Base-by-base conservation (phyloP, 1,139 yeast species). In the Yamadazyma sp. region DNA sequence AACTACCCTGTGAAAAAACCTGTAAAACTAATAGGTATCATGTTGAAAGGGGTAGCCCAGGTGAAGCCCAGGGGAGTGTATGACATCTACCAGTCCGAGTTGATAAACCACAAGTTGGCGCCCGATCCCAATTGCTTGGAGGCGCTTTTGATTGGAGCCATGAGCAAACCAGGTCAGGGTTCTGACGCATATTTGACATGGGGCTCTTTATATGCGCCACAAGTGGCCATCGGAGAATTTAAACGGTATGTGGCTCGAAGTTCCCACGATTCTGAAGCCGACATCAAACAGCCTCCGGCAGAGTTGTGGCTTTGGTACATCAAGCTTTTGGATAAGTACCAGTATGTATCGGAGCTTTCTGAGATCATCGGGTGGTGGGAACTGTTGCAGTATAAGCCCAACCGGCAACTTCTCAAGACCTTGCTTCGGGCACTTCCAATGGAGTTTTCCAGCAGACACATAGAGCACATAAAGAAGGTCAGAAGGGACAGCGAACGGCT, bases 341-440 rank as follows among this genome's bases (percentile, higher is more conserved):
- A 66, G 11, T 79, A 79, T 48, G 54, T 64, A 2, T 64, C 70
- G 3, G 83, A 81, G 51, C 54, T 84, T 17, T 60, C 77, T 0
- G 71, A 65, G 23, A 61, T 84, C 7, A 59, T 83, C 28, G 67
- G 70, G 27, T 74, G 82, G 77, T 77, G 89, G 81, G 80, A 77
- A 33, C 58, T 64, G n/a, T 53, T 82, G 15, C 58, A 66, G 12
- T 77, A 73, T 45, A 56, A 50, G 1, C 84, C 91, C 0, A 56
- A 61, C 17, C 50, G 53, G n/a, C 48, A 48, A 9, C 62, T 78
- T 1, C 59, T 79, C 25, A 46, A 64, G 25, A 44, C 60, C 38
- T 50, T 74, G 9, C 54, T 76, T 17, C 55, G 62, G 5, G 56
- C 77, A 5, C 51, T 73, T 14, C 82, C 67, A n/a, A 46, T 27